Conservation (phyloP, 2,329 filamentous ascomycete genomes). For the Lomentospora prolificans region DNA sequence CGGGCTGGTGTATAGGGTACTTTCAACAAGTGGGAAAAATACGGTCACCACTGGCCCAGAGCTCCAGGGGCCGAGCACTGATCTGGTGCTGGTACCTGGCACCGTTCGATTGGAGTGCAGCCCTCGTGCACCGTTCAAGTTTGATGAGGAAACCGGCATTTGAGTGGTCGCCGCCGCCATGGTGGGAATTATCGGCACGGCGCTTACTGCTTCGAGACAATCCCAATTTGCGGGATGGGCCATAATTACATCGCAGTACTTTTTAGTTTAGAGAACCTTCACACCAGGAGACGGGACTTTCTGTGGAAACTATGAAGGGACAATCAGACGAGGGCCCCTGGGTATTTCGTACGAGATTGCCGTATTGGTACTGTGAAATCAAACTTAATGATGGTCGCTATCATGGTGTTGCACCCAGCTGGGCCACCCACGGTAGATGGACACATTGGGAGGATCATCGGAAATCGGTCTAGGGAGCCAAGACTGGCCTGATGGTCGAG, state of each 20-base stretch:
- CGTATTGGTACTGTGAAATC: neutral
- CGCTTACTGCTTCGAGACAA: constrained; percentile 8
- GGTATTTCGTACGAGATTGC: neutral
- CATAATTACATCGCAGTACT: neutral
- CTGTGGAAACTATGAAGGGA: too few relatives aligned
- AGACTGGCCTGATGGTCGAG: too few relatives aligned
- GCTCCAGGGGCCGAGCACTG: neutral
- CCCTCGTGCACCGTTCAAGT: neutral
- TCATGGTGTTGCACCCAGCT: neutral
- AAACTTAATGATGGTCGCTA: neutral
- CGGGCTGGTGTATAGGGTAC: neutral
- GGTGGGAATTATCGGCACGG: constrained; percentile 5
- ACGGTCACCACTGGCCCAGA: too few relatives aligned
- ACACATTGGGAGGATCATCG: neutral
- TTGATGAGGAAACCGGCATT: neutral
- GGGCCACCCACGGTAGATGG: neutral
- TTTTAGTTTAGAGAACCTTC: too few relatives aligned
- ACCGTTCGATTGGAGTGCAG: neutral
- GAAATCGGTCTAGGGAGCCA: too few relatives aligned
- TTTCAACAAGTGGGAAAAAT: neutral
- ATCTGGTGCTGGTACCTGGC: neutral
- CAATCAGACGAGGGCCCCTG: neutral
- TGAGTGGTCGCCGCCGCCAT: constrained; percentile 1
- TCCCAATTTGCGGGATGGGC: constrained; percentile 6
- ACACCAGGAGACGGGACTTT: too few relatives aligned